Evolutionary conservation across 768 basidiomycete genomes (phyloP).

Genomic region (Phylloporus rhodoxanthus): DNA sequence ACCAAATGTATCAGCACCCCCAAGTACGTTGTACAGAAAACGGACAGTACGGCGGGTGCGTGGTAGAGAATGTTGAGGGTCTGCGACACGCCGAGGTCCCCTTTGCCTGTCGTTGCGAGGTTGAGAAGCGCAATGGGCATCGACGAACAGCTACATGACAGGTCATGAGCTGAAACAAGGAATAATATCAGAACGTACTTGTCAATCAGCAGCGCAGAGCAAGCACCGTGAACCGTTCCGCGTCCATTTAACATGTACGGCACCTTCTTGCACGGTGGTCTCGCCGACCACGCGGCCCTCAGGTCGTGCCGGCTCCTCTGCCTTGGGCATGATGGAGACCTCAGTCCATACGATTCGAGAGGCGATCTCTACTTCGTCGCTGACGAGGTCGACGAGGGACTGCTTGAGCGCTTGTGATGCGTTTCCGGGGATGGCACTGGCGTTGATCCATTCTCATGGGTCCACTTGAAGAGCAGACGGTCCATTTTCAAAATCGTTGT

Average conservation of each 20-base stretch:
- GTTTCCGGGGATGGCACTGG: constrained; percentile 25
- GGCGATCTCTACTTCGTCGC: constrained; percentile 7
- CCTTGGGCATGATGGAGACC: constrained; percentile 38
- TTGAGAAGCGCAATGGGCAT: constrained; percentile 37
- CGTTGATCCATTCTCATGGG: constrained; percentile 12
- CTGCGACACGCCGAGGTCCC: constrained; percentile 41
- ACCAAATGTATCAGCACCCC: background rate
- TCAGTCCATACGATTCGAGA: constrained; percentile 34
- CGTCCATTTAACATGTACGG: constrained; percentile 45
- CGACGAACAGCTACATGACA: constrained; percentile 41
- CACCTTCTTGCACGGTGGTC: constrained; percentile 40
- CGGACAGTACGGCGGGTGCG: constrained; percentile 46
- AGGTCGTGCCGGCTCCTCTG: constrained; percentile 38
- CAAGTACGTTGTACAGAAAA: background rate
- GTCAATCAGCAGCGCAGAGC: constrained; percentile 50
- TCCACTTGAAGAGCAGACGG: constrained; percentile 2
- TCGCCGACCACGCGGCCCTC: constrained; percentile 46
- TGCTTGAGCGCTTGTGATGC: constrained; percentile 25
- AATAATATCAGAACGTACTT: constrained; percentile 30
- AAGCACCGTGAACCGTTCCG: constrained; percentile 50
- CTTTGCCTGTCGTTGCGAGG: constrained; percentile 25
- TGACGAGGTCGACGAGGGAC: constrained; percentile 18
- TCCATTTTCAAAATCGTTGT: no score
- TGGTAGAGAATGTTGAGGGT: constrained; percentile 50
- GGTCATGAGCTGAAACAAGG: background rate